phyloP scores from a whole-genome alignment of 768 basidiomycete genomes.

The Termitomyces sp. region DNA sequence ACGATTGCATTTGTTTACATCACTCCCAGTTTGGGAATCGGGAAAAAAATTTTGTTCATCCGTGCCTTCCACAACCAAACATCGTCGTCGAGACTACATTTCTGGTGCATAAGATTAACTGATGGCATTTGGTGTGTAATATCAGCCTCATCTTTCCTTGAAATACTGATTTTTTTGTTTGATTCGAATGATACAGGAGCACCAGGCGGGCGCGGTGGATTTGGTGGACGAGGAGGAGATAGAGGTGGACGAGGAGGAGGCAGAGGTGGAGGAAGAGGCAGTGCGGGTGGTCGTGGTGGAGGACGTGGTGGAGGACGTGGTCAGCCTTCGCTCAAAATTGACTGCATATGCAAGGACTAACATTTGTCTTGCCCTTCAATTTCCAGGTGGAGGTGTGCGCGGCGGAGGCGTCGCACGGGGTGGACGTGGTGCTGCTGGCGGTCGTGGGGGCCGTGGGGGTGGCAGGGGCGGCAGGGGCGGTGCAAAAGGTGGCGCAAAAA shows the following conservation, averaged over 20 bases:
- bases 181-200: slow-evolving; percentile 24
- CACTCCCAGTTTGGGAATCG: slow-evolving; percentile 11
- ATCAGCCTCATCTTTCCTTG: background rate
- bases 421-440: slow-evolving; percentile 34
- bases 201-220: slow-evolving; percentile 76
- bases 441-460: slow-evolving; percentile 37
- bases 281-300: slow-evolving; percentile 32
- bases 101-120: slow-evolving; percentile 6
- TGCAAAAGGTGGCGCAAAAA: slow-evolving; percentile 76
- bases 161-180: background rate
- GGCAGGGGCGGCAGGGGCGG: slow-evolving; percentile 65
- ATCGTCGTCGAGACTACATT: background rate
- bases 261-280: slow-evolving; percentile 29
- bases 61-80: slow-evolving; percentile 5
- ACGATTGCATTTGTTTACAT: slow-evolving; percentile 8
- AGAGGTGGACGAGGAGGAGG: slow-evolving; percentile 32
- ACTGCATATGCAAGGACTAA: background rate
- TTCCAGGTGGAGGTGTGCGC: slow-evolving; percentile 19
- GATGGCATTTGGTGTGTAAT: slow-evolving; percentile 21
- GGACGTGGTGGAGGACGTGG: slow-evolving; percentile 37
- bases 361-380: background rate
- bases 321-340: slow-evolving; percentile 2
- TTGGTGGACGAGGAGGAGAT: slow-evolving; percentile 43
- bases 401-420: slow-evolving; percentile 23
- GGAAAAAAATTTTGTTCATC: slow-evolving; percentile 14